Percentiles rank a stretch among this genome's conserved stretches.
Evolutionary conservation across 2,329 filamentous ascomycete genomes (phyloP).

Genomic region (Neophaeococcomyces mojaviensis): DNA sequence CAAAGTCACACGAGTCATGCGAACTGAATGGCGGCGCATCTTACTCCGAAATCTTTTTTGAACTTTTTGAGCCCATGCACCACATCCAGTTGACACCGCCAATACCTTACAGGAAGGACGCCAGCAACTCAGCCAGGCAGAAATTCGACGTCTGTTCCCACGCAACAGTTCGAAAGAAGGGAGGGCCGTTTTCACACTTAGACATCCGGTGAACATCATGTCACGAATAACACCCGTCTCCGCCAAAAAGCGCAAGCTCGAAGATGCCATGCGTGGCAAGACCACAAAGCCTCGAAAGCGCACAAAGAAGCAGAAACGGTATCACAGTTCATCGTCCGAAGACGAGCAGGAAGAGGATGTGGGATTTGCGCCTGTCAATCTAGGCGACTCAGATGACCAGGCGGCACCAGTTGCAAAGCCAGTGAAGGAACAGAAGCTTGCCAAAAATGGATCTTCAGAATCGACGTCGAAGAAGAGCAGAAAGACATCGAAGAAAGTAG

Average conservation of each 20-base stretch:
- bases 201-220: constrained; percentile 1
- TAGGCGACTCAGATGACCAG: constrained; percentile 40
- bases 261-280: constrained; percentile 51
- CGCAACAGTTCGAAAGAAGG: too few species aligned
- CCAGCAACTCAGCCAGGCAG: too few species aligned
- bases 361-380: constrained; percentile 45
- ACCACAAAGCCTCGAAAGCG: constrained; percentile 47
- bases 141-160: too few species aligned
- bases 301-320: constrained; percentile 55
- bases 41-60: too few species aligned
- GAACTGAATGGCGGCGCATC: too few species aligned
- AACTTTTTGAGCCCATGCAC: too few species aligned
- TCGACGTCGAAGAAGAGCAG: constrained; percentile 13
- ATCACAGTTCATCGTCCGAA: constrained; percentile 59
- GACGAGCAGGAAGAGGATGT: constrained; percentile 32
- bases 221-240: constrained; percentile 32
- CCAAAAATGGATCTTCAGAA: background rate
- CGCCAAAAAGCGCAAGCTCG: constrained; percentile 50
- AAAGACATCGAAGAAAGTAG: constrained; percentile 12
- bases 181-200: too few species aligned
- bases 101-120: too few species aligned
- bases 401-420: constrained; percentile 20
- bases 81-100: too few species aligned
- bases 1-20: too few species aligned
- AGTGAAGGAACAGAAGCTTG: constrained; percentile 18